These are phyloP conservation scores for Fusarium temperatum DNA, from an alignment of 2,329 filamentous ascomycete genomes.

Conservation along the genomic window DNA sequence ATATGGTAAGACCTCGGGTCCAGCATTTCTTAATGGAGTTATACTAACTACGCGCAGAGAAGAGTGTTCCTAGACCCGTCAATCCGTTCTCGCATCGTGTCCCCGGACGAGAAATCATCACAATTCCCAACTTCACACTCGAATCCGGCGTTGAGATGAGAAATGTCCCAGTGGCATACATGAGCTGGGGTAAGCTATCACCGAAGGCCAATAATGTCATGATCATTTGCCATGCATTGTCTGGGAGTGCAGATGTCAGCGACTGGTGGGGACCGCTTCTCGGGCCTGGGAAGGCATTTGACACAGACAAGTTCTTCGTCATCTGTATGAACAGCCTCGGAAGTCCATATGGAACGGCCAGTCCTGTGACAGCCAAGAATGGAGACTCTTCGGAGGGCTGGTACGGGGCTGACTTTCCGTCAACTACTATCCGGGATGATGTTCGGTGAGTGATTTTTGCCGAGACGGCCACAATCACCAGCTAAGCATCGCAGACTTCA, in stretches of 20 bases:
- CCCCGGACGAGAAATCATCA: neutral
- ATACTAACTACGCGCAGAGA: neutral
- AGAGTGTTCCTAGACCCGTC: neutral
- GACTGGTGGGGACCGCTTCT: neutral
- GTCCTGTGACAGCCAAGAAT: neutral
- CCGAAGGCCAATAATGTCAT: neutral
- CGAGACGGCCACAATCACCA: accelerated
- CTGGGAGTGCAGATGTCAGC: neutral
- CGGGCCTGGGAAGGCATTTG: neutral
- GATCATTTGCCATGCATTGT: neutral
- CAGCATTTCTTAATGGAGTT: accelerated
- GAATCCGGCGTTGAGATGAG: neutral
- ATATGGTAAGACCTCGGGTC: neutral
- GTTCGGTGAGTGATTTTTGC: neutral
- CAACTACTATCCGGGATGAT: neutral
- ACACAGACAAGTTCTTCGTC: neutral
- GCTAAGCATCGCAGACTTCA: neutral
- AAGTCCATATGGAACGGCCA: neutral
- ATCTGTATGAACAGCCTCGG: neutral
- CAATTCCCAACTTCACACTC: neutral
- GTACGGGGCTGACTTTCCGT: neutral
- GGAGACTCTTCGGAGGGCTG: neutral
- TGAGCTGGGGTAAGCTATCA: neutral
- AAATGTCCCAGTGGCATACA: neutral
- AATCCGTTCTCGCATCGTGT: neutral